Evolutionary conservation across 139 green algal species (phyloP), one percentile per base, ranked within the genome.

Genomic region (Astrephomene gubernaculifera): DNA sequence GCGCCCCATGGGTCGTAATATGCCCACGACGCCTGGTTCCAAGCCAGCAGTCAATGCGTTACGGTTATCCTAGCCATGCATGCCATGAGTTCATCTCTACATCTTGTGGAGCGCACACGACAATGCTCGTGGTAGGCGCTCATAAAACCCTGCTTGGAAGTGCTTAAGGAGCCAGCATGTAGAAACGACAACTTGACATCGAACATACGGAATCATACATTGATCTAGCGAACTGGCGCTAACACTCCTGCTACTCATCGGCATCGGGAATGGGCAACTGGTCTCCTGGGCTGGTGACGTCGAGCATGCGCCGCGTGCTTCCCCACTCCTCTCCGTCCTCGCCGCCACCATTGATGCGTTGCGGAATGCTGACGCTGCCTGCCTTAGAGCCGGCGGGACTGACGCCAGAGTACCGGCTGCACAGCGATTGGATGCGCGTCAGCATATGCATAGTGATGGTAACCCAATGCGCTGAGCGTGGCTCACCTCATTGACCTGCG

Each of bases 341-440:
- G 7, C 53, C 43, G 61, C 74, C 61, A 0, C 31, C 76, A 12
- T 72, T 8, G 21, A 80, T 39, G 43, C 45, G 44, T 25, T 85
- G 79, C n/a, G n/a, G n/a, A n/a, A n/a, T n/a, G 43, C 79, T 78
- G 9, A 75, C 49, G 65, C 79, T 86, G 44, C 79, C 79, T 4
- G 44, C 49, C 65, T 86, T 76, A 36, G 79, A 76, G 6, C 43
- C 79, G 1, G 49, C 43, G 25, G 78, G 78, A 54, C 78, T 84
- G n/a, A 31, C 52, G 4, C 4, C 22, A 2, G 41, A 41, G n/a
- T 75, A 84, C 2, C 78, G 61, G 63, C 78, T 75, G 78, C 21
- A 53, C 3, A n/a, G 49, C 12, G 49, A 57, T 57, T n/a, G 67
- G 67, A 19, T 73, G 67, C 36, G 33, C 6, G 33, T 19, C 9